A percentile compares a stretch with the other conserved stretches of the same genome.
These are phyloP conservation scores for Pleurotus giganteus DNA, from an alignment of 768 basidiomycete genomes.

Conservation along the genomic window DNA sequence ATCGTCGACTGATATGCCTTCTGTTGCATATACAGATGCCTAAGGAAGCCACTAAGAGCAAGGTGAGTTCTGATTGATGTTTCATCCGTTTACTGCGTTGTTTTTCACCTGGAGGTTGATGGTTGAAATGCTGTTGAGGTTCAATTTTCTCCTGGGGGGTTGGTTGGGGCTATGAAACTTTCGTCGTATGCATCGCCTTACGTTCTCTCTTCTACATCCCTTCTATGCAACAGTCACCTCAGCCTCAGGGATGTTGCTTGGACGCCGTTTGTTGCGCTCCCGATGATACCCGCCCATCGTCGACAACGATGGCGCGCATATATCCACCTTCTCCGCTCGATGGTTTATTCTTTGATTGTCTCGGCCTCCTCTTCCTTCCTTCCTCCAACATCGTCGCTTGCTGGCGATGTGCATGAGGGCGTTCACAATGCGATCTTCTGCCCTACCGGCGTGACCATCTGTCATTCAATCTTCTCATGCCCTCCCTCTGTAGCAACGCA, in stretches of 20 bases:
- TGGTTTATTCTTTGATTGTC: background rate
- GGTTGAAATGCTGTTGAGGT: slow-evolving; percentile 1
- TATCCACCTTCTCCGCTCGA: background rate
- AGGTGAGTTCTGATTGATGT: slow-evolving; percentile 41
- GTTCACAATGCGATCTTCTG: background rate
- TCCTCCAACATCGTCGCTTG: background rate
- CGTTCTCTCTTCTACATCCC: too few species aligned
- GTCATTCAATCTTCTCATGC: slow-evolving; percentile 12
- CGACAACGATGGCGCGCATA: background rate
- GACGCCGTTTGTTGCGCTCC: too few species aligned
- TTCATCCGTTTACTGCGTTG: slow-evolving; percentile 13
- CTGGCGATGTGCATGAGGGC: background rate
- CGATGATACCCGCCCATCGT: background rate
- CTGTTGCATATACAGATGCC: slow-evolving; percentile 56
- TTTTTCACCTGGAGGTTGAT: background rate
- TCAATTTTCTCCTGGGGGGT: background rate
- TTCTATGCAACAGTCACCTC: too few species aligned
- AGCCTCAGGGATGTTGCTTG: too few species aligned
- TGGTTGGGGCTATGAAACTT: background rate
- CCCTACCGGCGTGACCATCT: slow-evolving; percentile 7
- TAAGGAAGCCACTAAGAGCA: slow-evolving; percentile 70
- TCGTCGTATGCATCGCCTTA: too few species aligned
- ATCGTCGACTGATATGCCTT: slow-evolving; percentile 9
- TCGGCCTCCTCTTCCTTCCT: background rate
- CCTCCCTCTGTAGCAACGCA: slow-evolving; percentile 48